Conservation (phyloP, 1,284 basidiomycete genomes). For the Psilocybe mexicana region DNA sequence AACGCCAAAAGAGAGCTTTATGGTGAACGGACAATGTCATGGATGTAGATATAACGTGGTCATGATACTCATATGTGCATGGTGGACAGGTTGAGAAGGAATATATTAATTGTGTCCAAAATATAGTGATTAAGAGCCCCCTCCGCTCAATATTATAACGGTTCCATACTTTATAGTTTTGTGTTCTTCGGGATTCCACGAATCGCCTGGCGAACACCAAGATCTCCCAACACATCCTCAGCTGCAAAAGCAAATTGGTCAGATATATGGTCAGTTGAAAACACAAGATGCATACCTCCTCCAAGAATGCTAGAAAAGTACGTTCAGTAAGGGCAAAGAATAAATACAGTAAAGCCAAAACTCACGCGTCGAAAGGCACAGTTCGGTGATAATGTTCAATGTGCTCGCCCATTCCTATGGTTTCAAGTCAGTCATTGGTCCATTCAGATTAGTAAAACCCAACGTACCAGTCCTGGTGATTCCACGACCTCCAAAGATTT, state of each 20-base stretch:
- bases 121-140: not conserved
- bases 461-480: conserved; percentile 70
- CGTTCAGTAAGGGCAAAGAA: conserved; percentile 6
- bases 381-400: conserved; percentile 77
- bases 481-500: conserved; percentile 78
- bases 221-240: conserved; percentile 69
- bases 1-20: conserved; percentile 16
- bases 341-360: not conserved
- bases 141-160: not conserved
- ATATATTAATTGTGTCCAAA: not conserved
- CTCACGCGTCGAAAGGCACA: conserved; percentile 59
- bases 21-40: not conserved
- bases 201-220: conserved; percentile 70
- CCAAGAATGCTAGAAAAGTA: conserved; percentile 51
- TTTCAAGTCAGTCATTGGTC: conserved; percentile 35
- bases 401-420: conserved; percentile 68
- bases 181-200: conserved; percentile 63
- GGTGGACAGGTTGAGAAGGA: not conserved
- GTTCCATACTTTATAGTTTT: conserved; percentile 33
- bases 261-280: not conserved
- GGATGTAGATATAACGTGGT: not conserved
- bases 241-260: conserved; percentile 32
- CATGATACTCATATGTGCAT: conserved; percentile 5
- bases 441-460: not conserved
- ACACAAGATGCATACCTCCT: conserved; percentile 40